Evolutionary conservation across 495 filamentous ascomycete species (phyloP).

Genomic region (Penicillium cinerascens): DNA sequence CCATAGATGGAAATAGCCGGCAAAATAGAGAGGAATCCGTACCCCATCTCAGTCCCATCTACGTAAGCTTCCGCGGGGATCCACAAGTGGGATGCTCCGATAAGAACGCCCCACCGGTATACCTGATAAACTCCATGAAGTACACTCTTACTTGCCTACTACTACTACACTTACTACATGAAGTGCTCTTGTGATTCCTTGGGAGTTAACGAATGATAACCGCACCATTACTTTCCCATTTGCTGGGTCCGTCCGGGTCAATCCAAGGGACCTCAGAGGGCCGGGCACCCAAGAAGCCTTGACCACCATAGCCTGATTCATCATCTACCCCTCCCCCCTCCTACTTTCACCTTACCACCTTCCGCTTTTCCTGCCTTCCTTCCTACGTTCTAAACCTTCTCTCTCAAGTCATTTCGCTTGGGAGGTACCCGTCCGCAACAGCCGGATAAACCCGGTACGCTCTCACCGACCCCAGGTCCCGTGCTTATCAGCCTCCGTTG

Average conservation of each 20-base stretch:
- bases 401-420: background rate
- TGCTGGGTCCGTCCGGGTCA: constrained; percentile 3
- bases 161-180: background rate
- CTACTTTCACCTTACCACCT: constrained; percentile 9
- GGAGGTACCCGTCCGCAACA: background rate
- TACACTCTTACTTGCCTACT: background rate
- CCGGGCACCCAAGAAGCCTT: constrained; percentile 11
- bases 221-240: background rate
- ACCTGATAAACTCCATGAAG: background rate
- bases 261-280: constrained; percentile 9
- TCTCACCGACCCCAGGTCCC: background rate
- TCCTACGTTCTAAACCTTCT: background rate
- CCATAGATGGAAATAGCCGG: background rate
- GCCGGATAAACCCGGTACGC: constrained; percentile 1
- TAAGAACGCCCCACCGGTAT: background rate
- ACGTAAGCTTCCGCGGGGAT: background rate
- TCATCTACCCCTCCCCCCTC: constrained; percentile 27
- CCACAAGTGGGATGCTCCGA: background rate
- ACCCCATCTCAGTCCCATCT: background rate
- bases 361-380: constrained; percentile 3
- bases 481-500: constrained; percentile 1
- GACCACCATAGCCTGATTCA: constrained; percentile 22
- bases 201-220: background rate
- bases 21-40: background rate
- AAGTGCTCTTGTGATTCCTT: too few relatives aligned